Evolutionary conservation across 768 basidiomycete genomes (phyloP).

Genomic region (Dacryopinax primogenitus): DNA sequence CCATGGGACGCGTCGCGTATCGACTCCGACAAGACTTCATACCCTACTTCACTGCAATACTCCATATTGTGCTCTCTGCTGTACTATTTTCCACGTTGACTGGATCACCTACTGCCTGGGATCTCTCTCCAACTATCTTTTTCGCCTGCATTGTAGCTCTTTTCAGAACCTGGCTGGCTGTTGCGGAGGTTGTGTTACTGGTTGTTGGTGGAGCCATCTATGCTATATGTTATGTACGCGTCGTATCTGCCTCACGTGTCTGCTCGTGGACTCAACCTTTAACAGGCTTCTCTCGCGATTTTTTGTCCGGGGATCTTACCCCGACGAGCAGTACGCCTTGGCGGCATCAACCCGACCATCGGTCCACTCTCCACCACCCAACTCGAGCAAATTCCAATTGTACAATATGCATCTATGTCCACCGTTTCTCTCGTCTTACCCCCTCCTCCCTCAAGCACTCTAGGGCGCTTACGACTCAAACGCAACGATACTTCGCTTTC

Average conservation of each 20-base stretch:
- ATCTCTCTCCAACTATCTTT: background rate
- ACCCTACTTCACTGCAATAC: background rate
- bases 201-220: conserved; percentile 2
- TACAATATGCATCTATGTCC: conserved; percentile 3
- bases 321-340: background rate
- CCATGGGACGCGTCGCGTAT: background rate
- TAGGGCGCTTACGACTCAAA: background rate
- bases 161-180: conserved; percentile 1
- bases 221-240: conserved; percentile 8
- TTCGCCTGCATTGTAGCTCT: background rate
- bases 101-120: background rate
- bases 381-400: background rate
- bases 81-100: background rate
- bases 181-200: background rate
- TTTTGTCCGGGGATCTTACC: background rate
- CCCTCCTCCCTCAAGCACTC: background rate
- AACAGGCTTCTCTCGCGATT: background rate
- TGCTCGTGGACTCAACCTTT: background rate
- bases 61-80: conserved; percentile 1
- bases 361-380: background rate
- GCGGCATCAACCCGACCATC: conserved; percentile 4
- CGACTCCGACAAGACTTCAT: background rate
- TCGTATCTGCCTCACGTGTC: background rate
- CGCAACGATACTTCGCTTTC: background rate
- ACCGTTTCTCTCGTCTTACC: background rate